A percentile compares a stretch with the other conserved stretches of the same genome.
Evolutionary conservation across 257 asterid genomes (phyloP).

Genomic region (Petunia axillaris): DNA sequence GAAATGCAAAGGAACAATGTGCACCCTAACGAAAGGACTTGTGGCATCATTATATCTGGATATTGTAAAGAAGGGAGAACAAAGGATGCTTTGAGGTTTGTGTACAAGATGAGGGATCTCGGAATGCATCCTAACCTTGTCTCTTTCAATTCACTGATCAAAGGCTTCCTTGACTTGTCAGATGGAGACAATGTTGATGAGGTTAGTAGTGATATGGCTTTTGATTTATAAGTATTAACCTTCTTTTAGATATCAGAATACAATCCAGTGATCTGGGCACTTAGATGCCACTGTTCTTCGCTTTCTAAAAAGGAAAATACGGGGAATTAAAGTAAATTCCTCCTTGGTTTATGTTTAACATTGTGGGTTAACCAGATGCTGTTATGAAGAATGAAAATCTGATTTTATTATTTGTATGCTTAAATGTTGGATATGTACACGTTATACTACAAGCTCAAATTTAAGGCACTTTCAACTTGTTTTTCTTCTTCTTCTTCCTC

Average conservation of each 20-base stretch:
- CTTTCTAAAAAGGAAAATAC: neutral
- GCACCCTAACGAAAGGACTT: conserved; percentile 67
- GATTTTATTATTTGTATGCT: neutral
- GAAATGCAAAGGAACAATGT: conserved; percentile 62
- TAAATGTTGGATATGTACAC: neutral
- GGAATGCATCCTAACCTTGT: conserved; percentile 57
- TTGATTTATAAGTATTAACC: conserved; percentile 19
- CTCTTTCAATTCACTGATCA: conserved; percentile 67
- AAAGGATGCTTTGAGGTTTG: conserved; percentile 61
- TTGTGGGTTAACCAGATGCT: neutral
- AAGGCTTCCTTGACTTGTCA: conserved; percentile 53
- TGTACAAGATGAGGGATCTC: conserved; percentile 62
- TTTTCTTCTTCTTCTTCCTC: neutral
- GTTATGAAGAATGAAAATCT: neutral
- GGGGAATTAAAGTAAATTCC: neutral
- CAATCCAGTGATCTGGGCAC: conserved; percentile 1
- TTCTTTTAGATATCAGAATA: conserved; percentile 8
- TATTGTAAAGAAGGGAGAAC: conserved; percentile 69
- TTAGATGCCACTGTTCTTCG: conserved; percentile 10
- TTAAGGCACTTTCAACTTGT: neutral
- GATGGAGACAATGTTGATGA: conserved; percentile 62
- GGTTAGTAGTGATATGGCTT: conserved; percentile 43
- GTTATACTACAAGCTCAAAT: neutral
- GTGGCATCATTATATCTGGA: conserved; percentile 62
- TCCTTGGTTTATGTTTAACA: neutral